Base-by-base conservation (phyloP, 1,284 basidiomycete species). In the Stygiomarasmius scandens region DNA sequence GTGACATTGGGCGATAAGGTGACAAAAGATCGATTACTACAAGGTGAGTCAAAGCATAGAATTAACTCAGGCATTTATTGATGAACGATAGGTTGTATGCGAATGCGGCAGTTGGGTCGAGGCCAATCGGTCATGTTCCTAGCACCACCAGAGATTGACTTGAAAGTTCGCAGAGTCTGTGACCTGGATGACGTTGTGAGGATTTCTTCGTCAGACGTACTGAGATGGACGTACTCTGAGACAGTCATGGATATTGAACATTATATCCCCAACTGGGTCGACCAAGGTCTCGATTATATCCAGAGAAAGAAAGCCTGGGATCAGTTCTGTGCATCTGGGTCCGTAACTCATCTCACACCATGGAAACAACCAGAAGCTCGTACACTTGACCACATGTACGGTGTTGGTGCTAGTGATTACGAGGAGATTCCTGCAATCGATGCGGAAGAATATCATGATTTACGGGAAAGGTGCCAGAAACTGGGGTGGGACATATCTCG, bases 1-100 rank as follows among this genome's bases (percentile, higher is more conserved):
- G 82, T 84, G 4, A 85, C 82, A 0, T 63, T 85, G 1, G 84
- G 83, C 0, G 77, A 77, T 0, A 82, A 78, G 44, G 68, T 84
- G 2, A 82, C 79, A 0, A 85, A 85, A 51, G 83, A 86, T 63
- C 71, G 77, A 45, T 62, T 85, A 14, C 68, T 76, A 2, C 83
- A 85, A 73, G 84, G 83, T 80, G 58, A 56, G 71, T 32, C 29
- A n/a, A n/a, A n/a, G n/a, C 12, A 6, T 32, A 12, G 29, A 32
- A 32, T 32, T 12, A 32, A 32, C 9, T 11, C 3, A 12, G 9
- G n/a, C 27, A 27, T 27, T 45, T 20, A 38, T 45, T n/a, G 6
- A 32, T 16, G 5, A 5, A 29, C n/a, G 12, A 12, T 49, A 80
- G 78, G 75, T 6, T 79, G 77, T 59, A 80, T 80, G 78, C 69